Conservation (phyloP, 352 stramenopile genomes). For the Blastocystis sp. region DNA sequence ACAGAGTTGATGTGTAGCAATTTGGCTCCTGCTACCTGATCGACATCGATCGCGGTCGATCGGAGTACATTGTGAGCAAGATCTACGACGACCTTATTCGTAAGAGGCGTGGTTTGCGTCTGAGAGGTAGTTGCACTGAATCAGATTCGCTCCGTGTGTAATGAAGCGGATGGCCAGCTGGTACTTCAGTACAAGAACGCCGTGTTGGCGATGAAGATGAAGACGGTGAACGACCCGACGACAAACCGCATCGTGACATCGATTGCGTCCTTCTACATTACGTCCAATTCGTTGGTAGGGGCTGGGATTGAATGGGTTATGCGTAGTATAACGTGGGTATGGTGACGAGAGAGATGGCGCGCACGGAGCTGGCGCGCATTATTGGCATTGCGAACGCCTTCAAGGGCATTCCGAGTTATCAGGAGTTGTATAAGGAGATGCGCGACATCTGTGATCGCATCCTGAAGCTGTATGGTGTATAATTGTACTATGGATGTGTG, state of each 20-base stretch:
- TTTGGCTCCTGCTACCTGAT: neutral
- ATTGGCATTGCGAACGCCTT: slow-evolving; percentile 15
- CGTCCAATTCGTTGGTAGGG: neutral
- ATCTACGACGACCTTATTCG: neutral
- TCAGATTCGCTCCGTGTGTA: neutral
- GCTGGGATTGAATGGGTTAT: neutral
- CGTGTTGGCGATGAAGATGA: slow-evolving; percentile 1
- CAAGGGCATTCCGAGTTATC: neutral
- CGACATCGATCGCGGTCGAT: neutral
- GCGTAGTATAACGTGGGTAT: slow-evolving; percentile 11
- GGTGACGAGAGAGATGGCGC: neutral
- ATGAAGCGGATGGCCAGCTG: neutral
- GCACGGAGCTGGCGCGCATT: neutral
- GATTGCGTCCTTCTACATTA: neutral
- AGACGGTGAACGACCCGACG: neutral
- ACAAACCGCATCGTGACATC: neutral
- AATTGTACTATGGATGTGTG: slow-evolving; percentile 23
- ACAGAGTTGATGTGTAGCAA: neutral
- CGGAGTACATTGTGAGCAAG: neutral
- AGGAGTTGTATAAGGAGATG: neutral
- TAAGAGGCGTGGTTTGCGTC: neutral
- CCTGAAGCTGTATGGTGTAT: slow-evolving; percentile 10
- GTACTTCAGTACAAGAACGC: slow-evolving; percentile 30
- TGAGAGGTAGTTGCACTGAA: neutral
- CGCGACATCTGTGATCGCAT: neutral